Evolutionary conservation across 345 rosid genomes (phyloP).

Genomic region (Eucalyptus dawsonii): DNA sequence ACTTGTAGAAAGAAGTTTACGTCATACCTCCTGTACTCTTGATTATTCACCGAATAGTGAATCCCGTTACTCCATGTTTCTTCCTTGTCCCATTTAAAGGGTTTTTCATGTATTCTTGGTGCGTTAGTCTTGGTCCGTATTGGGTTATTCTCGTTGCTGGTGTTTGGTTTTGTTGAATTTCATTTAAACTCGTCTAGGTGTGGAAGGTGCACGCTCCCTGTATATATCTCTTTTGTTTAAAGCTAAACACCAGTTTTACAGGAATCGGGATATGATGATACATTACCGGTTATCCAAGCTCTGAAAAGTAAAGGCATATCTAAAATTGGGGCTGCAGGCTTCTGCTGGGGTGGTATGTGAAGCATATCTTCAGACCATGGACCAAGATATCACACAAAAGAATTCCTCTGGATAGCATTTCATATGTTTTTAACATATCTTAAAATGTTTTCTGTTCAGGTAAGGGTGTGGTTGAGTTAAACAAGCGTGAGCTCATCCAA

Average conservation of each 20-base stretch:
- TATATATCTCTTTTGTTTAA: background rate
- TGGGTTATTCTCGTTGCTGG: background rate
- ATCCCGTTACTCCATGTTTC: background rate
- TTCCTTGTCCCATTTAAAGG: background rate
- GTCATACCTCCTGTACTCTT: background rate
- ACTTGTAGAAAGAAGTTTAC: background rate
- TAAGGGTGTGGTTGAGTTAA: constrained; percentile 60
- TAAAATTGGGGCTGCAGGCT: constrained; percentile 37
- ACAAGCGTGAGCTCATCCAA: constrained; percentile 37
- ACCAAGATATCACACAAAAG: background rate
- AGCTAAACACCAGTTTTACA: background rate
- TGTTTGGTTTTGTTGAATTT: background rate
- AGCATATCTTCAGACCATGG: background rate
- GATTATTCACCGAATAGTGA: background rate
- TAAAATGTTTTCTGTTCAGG: constrained; percentile 21
- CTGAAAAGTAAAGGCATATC: constrained; percentile 44
- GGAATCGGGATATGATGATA: constrained; percentile 69
- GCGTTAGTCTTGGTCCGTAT: background rate
- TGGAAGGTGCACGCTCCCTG: background rate
- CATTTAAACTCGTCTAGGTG: background rate
- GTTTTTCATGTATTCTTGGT: background rate
- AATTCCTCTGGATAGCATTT: background rate
- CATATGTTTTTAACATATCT: background rate
- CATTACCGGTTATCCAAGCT: constrained; percentile 43
- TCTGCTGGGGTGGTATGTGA: constrained; percentile 30